Conservation (phyloP, 345 rosid species). For the Euphorbia lathyris region DNA sequence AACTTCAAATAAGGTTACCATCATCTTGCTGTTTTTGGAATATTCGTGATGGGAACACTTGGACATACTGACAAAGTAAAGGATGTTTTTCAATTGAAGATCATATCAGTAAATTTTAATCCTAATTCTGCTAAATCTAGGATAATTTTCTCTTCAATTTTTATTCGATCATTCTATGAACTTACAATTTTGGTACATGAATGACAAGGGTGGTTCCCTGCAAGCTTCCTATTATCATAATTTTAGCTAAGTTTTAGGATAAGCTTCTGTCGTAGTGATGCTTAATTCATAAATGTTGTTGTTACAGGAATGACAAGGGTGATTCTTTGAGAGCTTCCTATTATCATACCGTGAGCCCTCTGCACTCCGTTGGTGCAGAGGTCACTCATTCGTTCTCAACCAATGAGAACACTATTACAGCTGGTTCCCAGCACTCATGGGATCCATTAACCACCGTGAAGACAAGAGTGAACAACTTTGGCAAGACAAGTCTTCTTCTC, state of each 20-base stretch:
- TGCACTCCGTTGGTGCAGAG: conserved; percentile 82
- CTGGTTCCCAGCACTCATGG: conserved; percentile 67
- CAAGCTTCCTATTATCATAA: background rate
- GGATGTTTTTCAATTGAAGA: background rate
- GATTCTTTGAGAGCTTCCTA: conserved; percentile 65
- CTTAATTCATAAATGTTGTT: background rate
- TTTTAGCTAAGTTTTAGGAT: background rate
- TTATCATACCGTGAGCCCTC: conserved; percentile 64
- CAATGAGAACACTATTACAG: conserved; percentile 65
- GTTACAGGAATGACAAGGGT: conserved; percentile 73
- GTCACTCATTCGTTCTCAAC: conserved; percentile 67
- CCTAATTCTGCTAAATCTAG: background rate
- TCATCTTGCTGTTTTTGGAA: background rate
- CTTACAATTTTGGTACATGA: background rate
- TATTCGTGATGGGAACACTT: conserved; percentile 6
- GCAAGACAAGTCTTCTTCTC: conserved; percentile 66
- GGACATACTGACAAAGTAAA: background rate
- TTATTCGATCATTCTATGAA: background rate
- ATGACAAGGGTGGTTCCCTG: background rate
- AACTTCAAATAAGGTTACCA: background rate
- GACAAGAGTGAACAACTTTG: conserved; percentile 69
- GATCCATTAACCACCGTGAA: conserved; percentile 79
- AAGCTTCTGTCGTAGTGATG: background rate
- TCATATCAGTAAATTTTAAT: background rate
- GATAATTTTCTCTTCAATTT: background rate